Conservation (phyloP, 2,329 filamentous ascomycete species). For the Gnomoniopsis smithogilvyi region DNA sequence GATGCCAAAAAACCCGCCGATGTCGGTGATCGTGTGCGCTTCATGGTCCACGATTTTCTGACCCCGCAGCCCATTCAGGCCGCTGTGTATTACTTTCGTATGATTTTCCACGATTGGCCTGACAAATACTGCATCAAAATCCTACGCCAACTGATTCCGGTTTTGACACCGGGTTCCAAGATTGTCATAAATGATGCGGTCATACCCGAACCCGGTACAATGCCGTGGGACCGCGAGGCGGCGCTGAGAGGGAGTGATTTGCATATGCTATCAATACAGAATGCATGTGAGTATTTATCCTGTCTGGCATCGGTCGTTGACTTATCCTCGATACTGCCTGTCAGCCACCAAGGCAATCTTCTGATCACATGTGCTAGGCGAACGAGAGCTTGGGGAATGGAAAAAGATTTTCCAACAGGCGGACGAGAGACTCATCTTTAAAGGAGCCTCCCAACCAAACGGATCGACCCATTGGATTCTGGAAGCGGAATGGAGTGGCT, state of each 20-base stretch:
- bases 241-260: background rate
- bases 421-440: background rate
- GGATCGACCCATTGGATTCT: background rate
- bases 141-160: background rate
- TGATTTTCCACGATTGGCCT: background rate
- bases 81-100: conserved; percentile 2
- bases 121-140: background rate
- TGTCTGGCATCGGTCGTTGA: background rate
- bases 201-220: background rate
- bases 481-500: background rate
- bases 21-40: conserved; percentile 1
- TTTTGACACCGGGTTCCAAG: background rate
- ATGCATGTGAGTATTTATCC: background rate
- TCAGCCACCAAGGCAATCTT: no score
- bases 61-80: conserved; percentile 2
- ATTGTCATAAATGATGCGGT: background rate
- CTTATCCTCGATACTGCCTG: background rate
- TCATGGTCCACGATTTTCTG: conserved; percentile 5
- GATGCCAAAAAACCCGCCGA: background rate
- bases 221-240: background rate
- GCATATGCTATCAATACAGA: background rate
- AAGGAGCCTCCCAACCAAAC: background rate
- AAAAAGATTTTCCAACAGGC: background rate
- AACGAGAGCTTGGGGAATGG: background rate
- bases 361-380: background rate